phyloP scores from a whole-genome alignment of 768 basidiomycete genomes.

The Mycena epipterygia region DNA sequence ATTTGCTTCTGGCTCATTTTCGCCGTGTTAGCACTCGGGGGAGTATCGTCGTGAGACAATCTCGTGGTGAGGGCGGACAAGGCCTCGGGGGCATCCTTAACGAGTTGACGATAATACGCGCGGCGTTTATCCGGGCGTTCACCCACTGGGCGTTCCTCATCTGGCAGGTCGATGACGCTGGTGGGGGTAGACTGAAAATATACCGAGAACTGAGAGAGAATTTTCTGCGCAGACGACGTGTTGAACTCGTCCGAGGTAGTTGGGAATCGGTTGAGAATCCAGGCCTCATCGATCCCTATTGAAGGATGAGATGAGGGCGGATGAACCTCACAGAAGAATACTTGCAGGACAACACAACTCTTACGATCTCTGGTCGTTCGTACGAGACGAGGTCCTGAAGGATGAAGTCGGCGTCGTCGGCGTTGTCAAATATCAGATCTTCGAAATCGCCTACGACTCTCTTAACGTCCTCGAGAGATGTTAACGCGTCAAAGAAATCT shows the following conservation, averaged over 20 bases:
- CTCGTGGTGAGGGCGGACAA: constrained; percentile 15
- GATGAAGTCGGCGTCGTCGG: constrained; percentile 1
- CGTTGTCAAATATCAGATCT: constrained; percentile 31
- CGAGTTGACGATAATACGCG: constrained; percentile 19
- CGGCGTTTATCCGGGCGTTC: constrained; percentile 26
- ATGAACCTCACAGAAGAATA: background rate
- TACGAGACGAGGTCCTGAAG: constrained; percentile 10
- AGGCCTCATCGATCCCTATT: constrained; percentile 35
- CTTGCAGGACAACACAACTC: constrained; percentile 28
- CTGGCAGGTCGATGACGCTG: constrained; percentile 15
- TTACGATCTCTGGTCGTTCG: constrained; percentile 22
- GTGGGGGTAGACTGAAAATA: constrained; percentile 33
- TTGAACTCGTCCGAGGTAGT: constrained; percentile 36
- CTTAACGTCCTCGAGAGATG: constrained; percentile 36
- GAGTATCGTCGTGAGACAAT: constrained; percentile 20
- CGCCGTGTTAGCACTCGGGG: background rate
- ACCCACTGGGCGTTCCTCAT: constrained; percentile 26
- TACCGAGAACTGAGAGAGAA: constrained; percentile 45
- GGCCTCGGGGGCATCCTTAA: constrained; percentile 30
- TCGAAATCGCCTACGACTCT: constrained; percentile 42
- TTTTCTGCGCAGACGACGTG: constrained; percentile 34
- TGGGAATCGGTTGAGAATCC: constrained; percentile 52
- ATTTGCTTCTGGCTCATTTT: constrained; percentile 46
- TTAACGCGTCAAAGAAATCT: constrained; percentile 35
- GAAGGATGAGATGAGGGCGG: background rate